Evolutionary conservation across 306 rosid species (phyloP).

Genomic region (Dalbergia cultrata): DNA sequence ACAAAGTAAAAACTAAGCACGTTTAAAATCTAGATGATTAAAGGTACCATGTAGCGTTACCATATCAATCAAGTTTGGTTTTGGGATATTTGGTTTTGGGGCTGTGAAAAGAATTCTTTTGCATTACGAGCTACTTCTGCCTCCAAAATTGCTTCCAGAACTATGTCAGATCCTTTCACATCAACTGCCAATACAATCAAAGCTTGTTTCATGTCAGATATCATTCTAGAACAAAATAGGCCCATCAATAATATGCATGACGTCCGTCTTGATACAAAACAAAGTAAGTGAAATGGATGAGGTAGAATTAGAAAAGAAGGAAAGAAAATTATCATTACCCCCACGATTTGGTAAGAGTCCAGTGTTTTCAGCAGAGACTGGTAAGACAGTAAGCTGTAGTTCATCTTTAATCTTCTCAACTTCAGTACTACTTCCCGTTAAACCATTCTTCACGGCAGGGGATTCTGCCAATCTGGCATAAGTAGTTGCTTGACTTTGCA

Average conservation of each 20-base stretch:
- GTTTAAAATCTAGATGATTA: conserved; percentile 10
- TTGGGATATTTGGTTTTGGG: conserved; percentile 67
- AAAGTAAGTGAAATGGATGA: not conserved
- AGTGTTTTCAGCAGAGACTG: conserved; percentile 81
- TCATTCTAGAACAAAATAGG: conserved; percentile 31
- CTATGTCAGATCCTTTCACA: conserved; percentile 73
- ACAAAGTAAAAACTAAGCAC: conserved; percentile 22
- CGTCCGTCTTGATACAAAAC: not conserved
- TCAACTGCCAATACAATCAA: conserved; percentile 62
- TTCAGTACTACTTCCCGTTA: conserved; percentile 46
- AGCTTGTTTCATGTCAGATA: conserved; percentile 38
- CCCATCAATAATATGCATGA: conserved; percentile 14
- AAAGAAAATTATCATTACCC: conserved; percentile 52
- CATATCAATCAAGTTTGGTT: conserved; percentile 56
- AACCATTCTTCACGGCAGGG: conserved; percentile 54
- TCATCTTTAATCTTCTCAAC: conserved; percentile 51
- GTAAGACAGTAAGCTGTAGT: conserved; percentile 58
- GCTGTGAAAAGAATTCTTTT: conserved; percentile 83
- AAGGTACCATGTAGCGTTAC: conserved; percentile 18
- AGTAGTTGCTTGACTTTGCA: conserved; percentile 77
- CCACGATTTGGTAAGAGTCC: conserved; percentile 75
- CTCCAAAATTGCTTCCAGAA: conserved; percentile 85
- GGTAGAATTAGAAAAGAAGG: too few relatives aligned
- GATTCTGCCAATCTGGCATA: conserved; percentile 83
- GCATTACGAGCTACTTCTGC: conserved; percentile 89